phyloP scores from a whole-genome alignment of 306 rosid species.

The Spatholobus suberectus region DNA sequence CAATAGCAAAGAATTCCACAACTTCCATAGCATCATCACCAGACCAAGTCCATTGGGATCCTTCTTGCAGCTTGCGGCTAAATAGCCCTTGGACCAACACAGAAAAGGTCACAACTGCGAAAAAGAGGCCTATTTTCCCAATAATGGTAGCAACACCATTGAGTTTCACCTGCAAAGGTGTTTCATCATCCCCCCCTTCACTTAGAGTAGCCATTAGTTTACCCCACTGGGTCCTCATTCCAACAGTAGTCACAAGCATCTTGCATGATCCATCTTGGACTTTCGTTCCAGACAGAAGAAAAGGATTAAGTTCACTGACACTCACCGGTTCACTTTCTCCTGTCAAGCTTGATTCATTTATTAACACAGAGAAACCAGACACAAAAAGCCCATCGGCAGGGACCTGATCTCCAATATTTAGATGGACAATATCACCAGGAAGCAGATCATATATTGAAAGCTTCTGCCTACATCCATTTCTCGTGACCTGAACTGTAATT shows the following conservation, averaged over 20 bases:
- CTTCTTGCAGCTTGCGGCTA: constrained; percentile 79
- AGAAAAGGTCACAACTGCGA: constrained; percentile 88
- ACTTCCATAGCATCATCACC: constrained; percentile 86
- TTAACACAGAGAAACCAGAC: constrained; percentile 81
- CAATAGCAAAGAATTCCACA: constrained; percentile 90
- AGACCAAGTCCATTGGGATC: constrained; percentile 84
- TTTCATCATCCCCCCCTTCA: constrained; percentile 99
- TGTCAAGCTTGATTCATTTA: constrained; percentile 96
- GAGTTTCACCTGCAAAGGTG: constrained; percentile 98
- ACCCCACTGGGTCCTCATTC: constrained; percentile 99
- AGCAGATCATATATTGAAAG: constrained; percentile 89
- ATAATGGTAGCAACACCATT: constrained; percentile 98
- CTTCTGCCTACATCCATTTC: constrained; percentile 90
- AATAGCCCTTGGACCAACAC: constrained; percentile 94
- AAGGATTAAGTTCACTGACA: constrained; percentile 67
- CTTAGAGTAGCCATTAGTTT: constrained; percentile 93
- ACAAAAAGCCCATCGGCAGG: constrained; percentile 98
- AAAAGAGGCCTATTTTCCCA: constrained; percentile 95
- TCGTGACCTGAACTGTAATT: constrained; percentile 79
- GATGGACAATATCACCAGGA: constrained; percentile 96
- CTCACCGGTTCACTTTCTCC: constrained; percentile 98
- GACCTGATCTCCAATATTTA: constrained; percentile 91
- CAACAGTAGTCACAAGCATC: constrained; percentile 98
- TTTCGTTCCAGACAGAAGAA: constrained; percentile 96
- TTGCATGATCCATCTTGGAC: constrained; percentile 98